Conservation (phyloP, 257 asterid genomes). For the Lithospermum erythrorhizon region DNA sequence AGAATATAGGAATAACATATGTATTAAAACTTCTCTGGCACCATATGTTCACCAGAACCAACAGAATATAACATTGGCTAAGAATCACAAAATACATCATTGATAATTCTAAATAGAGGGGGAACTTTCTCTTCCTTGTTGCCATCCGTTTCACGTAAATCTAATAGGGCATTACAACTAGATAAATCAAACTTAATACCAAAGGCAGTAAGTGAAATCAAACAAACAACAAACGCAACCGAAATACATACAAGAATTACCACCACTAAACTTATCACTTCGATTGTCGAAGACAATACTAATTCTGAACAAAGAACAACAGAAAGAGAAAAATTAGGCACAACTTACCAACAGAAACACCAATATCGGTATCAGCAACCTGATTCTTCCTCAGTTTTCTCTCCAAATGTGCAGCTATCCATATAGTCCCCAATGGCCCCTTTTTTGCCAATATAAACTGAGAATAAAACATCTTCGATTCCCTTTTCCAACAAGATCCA, state of each 20-base stretch:
- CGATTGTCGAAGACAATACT: constrained; percentile 40
- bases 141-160: background rate
- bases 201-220: background rate
- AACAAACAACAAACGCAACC: background rate
- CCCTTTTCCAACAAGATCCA: background rate
- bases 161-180: background rate
- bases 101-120: background rate
- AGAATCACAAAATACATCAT: background rate
- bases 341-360: constrained; percentile 77
- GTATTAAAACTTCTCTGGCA: too few species aligned
- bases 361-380: constrained; percentile 98
- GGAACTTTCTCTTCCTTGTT: background rate
- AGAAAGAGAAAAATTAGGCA: background rate
- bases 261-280: constrained; percentile 90
- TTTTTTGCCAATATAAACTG: constrained; percentile 94
- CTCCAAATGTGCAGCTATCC: constrained; percentile 99
- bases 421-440: constrained; percentile 96
- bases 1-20: too few species aligned
- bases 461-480: constrained; percentile 68
- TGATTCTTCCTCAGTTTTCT: constrained; percentile 95
- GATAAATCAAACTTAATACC: background rate
- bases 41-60: too few species aligned
- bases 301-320: background rate
- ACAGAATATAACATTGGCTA: background rate
- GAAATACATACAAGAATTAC: constrained; percentile 25